These are phyloP conservation scores for Calophaca sinica DNA, from an alignment of 306 rosid species.

Conservation along the genomic window DNA sequence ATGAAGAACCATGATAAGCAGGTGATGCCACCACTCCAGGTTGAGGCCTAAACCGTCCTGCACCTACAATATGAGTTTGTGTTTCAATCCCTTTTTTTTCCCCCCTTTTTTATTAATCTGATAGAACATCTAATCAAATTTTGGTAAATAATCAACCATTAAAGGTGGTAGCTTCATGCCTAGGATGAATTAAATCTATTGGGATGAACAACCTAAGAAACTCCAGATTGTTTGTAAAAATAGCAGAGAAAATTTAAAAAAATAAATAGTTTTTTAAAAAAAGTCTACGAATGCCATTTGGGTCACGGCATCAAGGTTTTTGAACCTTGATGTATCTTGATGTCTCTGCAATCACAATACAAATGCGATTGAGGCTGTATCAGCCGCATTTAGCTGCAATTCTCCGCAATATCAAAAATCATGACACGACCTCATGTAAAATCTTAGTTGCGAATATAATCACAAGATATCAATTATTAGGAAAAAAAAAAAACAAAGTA, in stretches of 20 bases:
- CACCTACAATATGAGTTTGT: constrained; percentile 45
- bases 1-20: constrained; percentile 72
- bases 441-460: too few species aligned
- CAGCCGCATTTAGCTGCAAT: too few species aligned
- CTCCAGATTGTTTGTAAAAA: neutral
- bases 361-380: too few species aligned
- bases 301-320: too few species aligned
- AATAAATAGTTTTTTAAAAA: neutral
- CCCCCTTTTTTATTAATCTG: neutral
- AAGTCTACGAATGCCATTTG: too few species aligned
- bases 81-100: constrained; percentile 2
- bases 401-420: too few species aligned
- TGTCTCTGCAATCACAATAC: too few species aligned
- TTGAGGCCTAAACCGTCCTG: constrained; percentile 73
- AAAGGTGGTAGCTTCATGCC: constrained; percentile 27
- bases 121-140: neutral
- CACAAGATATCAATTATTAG: too few species aligned
- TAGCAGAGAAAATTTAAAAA: neutral
- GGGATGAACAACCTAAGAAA: neutral
- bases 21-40: constrained; percentile 67
- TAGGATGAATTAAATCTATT: constrained; percentile 14
- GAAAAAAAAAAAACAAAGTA: neutral
- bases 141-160: constrained; percentile 27
- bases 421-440: too few species aligned
- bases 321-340: too few species aligned